Evolutionary conservation across 2,329 filamentous ascomycete genomes (phyloP).

Genomic region (Trichoderma koningiopsis): DNA sequence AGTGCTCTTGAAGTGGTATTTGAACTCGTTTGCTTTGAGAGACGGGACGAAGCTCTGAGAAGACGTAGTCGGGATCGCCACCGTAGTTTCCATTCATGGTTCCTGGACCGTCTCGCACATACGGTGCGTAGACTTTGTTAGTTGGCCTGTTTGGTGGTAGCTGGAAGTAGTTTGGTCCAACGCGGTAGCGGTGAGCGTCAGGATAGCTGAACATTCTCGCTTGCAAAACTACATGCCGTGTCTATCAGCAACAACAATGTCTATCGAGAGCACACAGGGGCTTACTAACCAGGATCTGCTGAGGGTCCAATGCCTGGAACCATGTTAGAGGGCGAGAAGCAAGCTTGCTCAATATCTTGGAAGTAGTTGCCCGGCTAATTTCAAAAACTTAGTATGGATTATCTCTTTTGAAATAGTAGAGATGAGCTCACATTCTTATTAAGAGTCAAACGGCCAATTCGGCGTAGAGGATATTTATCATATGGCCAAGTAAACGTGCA

Average conservation of each 20-base stretch:
- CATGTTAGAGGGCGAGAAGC: slow-evolving; percentile 66
- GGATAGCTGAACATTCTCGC: slow-evolving; percentile 63
- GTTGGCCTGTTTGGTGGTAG: slow-evolving; percentile 58
- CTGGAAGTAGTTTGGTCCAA: slow-evolving; percentile 66
- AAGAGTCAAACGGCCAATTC: slow-evolving; percentile 63
- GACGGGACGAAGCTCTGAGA: slow-evolving; percentile 28
- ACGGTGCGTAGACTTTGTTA: slow-evolving; percentile 61
- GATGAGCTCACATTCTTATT: slow-evolving; percentile 63
- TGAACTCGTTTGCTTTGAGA: slow-evolving; percentile 49
- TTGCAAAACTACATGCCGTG: slow-evolving; percentile 51
- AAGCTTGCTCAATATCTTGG: slow-evolving; percentile 67
- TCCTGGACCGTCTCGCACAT: slow-evolving; percentile 74
- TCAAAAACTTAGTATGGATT: not conserved
- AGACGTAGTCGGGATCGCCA: slow-evolving; percentile 59
- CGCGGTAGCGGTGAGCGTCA: slow-evolving; percentile 63
- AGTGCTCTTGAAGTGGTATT: slow-evolving; percentile 50
- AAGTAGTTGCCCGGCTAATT: slow-evolving; percentile 63
- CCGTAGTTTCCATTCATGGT: slow-evolving; percentile 67
- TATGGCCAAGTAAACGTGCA: slow-evolving; percentile 72
- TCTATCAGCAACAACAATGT: not conserved
- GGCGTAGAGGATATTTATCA: slow-evolving; percentile 61
- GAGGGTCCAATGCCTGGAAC: slow-evolving; percentile 65
- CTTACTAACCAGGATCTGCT: slow-evolving; percentile 52
- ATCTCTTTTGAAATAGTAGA: slow-evolving; percentile 35
- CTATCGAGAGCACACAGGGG: too few relatives aligned